phyloP scores from a whole-genome alignment of 2,329 filamentous ascomycete genomes.

The Fusarium decemcellulare region DNA sequence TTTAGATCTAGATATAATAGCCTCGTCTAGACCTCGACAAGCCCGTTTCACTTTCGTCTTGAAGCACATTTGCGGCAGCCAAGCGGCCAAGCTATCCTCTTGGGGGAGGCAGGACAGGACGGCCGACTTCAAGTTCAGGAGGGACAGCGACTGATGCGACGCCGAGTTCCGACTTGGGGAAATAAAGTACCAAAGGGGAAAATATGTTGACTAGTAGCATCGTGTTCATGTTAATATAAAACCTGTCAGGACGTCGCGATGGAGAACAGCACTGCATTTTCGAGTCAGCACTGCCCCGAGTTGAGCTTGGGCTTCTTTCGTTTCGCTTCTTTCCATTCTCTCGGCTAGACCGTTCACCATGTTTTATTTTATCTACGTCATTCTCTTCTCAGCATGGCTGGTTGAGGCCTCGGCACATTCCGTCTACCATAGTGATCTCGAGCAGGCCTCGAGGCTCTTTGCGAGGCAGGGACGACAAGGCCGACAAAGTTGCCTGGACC shows the following conservation, averaged over 20 bases:
- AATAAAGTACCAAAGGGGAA: background rate
- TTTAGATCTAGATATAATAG: background rate
- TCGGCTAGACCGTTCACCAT: too few species aligned
- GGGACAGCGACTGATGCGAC: background rate
- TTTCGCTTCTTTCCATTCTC: too few species aligned
- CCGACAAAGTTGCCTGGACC: background rate
- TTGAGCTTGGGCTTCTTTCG: background rate
- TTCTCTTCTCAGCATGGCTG: too few species aligned
- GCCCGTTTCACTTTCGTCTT: constrained; percentile 6
- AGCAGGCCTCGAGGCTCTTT: background rate
- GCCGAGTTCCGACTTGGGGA: background rate
- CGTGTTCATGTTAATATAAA: background rate
- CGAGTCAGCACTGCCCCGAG: background rate
- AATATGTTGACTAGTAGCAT: background rate
- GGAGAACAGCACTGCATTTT: background rate
- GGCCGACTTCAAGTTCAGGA: background rate
- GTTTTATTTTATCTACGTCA: too few species aligned
- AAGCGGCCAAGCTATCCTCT: background rate
- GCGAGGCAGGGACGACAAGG: background rate
- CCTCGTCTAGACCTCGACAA: background rate
- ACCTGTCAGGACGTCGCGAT: background rate
- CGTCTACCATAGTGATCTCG: too few species aligned
- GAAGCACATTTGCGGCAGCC: constrained; percentile 1
- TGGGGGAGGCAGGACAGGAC: background rate
- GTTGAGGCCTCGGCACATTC: too few species aligned